Evolutionary conservation across 2,329 filamentous ascomycete genomes (phyloP), one percentile per base, ranked within the genome.

Genomic region (Aspergillus sp.): DNA sequence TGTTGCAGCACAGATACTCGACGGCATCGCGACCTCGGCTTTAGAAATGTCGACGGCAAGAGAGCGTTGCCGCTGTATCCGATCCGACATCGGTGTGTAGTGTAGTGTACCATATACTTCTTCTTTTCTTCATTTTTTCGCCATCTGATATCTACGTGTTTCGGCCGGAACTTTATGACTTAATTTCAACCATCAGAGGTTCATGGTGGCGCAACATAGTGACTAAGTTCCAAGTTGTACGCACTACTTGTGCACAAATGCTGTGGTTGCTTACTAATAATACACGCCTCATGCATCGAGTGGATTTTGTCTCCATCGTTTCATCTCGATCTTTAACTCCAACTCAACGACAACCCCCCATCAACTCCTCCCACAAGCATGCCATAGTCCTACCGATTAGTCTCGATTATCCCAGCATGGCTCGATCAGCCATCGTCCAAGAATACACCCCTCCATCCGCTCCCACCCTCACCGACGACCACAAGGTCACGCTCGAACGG

Each of bases 401-500:
- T 16, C 20, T 33, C 24, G 30, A 47, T 38, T 33, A 24, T 20
- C 35, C 36, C 33, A 47, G 14, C 58, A 76, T 75, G 73, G 70
- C 72, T 54, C 68, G 72, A 55, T 67, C 76, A 33, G 68, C 74
- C 50, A 70, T 77, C 51, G 77, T 79, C 45, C 76, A 79, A 58
- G 77, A 80, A 59, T 79, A 80, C 60, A 71, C 74, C 47, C 65
- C 72, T 46, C 72, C 72, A 30, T 70, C 72, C 35, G 54, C 63
- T 24, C 65, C 72, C 58, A 81, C 74, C 53, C 73, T 76, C 71
- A 81, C 67, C 33, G 61, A 75, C 59, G 75, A 78, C 56, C 70
- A 74, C 32, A 81, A 84, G 58, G 78, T 82, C 61, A 69, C 74
- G 45, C 68, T 75, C 49, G 78, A 82, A 59, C 77, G 80, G 38